Conservation (phyloP, 768 basidiomycete species). For the Bullera alba region DNA sequence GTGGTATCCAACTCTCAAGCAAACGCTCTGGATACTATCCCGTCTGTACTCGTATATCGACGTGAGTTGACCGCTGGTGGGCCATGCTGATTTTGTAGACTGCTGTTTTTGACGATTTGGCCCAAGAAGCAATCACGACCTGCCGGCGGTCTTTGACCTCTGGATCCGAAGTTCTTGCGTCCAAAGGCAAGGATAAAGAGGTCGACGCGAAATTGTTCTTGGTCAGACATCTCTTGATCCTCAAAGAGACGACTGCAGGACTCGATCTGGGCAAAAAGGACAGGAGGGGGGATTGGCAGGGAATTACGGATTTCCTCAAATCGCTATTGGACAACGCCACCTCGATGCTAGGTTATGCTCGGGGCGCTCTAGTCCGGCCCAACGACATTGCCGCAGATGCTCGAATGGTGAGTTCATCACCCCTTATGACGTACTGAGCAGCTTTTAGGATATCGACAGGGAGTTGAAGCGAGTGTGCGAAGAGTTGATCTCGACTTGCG, state of each 20-base stretch:
- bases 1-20: constrained; percentile 86
- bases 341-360: constrained; percentile 36
- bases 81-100: constrained; percentile 52
- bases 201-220: constrained; percentile 80
- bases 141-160: constrained; percentile 73
- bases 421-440: neutral
- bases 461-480: constrained; percentile 80
- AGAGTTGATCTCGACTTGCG: constrained; percentile 63
- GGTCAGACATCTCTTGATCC: constrained; percentile 76
- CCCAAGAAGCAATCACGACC: constrained; percentile 78
- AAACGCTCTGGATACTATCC: constrained; percentile 83
- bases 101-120: constrained; percentile 93
- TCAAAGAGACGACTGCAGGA: constrained; percentile 81
- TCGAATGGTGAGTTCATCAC: constrained; percentile 54
- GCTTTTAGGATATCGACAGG: constrained; percentile 68
- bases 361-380: constrained; percentile 11
- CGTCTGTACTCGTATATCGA: constrained; percentile 88
- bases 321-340: constrained; percentile 35
- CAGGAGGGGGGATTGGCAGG: constrained; percentile 42
- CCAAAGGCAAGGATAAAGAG: constrained; percentile 45
- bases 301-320: constrained; percentile 39
- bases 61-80: constrained; percentile 49
- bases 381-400: constrained; percentile 51
- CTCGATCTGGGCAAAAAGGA: constrained; percentile 45
- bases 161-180: constrained; percentile 59